These are phyloP conservation scores for Colletotrichum somersetense DNA, from an alignment of 2,329 filamentous ascomycete genomes.

Conservation along the genomic window DNA sequence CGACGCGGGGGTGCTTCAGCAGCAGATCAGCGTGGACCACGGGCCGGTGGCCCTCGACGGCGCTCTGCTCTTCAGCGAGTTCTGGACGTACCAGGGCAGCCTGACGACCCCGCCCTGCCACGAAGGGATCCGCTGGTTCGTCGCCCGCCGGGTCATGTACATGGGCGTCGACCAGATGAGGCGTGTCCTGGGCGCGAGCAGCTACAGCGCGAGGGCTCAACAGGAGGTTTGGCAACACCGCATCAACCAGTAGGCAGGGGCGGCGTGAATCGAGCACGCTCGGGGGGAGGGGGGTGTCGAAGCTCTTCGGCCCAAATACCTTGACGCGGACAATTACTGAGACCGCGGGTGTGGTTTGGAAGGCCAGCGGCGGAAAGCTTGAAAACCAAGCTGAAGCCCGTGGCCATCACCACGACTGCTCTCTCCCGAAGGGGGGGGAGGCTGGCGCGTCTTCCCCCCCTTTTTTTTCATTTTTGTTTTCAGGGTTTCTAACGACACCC, in stretches of 20 bases:
- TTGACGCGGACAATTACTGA: no score
- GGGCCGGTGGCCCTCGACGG: conserved; percentile 49
- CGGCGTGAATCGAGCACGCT: no score
- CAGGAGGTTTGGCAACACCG: conserved; percentile 62
- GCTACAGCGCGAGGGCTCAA: conserved; percentile 58
- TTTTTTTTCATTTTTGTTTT: not conserved
- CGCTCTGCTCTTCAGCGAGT: conserved; percentile 56
- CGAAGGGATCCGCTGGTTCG: conserved; percentile 61
- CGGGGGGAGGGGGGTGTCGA: no score
- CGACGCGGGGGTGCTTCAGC: conserved; percentile 44
- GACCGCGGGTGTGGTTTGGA: no score
- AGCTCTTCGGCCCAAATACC: no score
- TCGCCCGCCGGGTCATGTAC: conserved; percentile 48
- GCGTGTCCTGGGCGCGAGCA: conserved; percentile 57
- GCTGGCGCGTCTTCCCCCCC: not conserved
- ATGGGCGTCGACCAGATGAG: conserved; percentile 62
- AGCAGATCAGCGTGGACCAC: conserved; percentile 47
- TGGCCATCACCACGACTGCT: no score
- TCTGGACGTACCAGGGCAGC: conserved; percentile 63
- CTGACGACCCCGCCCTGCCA: conserved; percentile 61
- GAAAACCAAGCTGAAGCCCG: no score
- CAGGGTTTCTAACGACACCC: not conserved
- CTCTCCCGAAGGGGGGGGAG: no score
- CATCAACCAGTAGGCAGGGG: conserved; percentile 55
- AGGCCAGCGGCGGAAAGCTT: no score